Evolutionary conservation across 2,329 filamentous ascomycete genomes (phyloP).

Genomic region (Paraconiothyrium brasiliense): DNA sequence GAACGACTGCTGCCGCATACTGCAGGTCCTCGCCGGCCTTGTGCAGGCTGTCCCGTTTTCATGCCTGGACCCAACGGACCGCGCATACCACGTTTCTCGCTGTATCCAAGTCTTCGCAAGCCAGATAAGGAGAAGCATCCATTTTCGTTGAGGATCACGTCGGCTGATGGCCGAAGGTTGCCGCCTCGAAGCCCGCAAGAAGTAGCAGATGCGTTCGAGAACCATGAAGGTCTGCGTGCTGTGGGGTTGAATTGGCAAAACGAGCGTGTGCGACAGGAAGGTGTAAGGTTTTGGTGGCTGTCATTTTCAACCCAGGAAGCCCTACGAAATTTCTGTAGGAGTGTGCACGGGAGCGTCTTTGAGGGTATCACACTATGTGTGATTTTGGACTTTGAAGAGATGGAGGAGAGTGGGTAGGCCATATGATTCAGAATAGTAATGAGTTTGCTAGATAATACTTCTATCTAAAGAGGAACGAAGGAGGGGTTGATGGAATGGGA

Average conservation of each 20-base stretch:
- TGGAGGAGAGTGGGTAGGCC: background rate
- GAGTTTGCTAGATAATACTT: too few relatives aligned
- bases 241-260: conserved; percentile 13
- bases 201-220: background rate
- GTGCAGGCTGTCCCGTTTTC: background rate
- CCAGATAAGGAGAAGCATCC: background rate
- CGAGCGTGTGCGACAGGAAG: background rate
- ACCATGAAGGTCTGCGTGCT: background rate
- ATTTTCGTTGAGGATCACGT: background rate
- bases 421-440: too few relatives aligned
- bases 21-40: conserved; percentile 9
- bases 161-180: background rate
- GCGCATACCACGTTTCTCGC: background rate
- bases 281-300: conserved; percentile 12
- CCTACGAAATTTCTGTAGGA: background rate
- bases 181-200: background rate
- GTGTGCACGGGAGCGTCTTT: background rate
- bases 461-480: too few relatives aligned
- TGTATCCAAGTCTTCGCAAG: background rate
- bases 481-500: too few relatives aligned
- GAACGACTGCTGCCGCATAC: conserved; percentile 6
- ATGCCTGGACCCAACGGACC: background rate
- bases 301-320: conserved; percentile 4
- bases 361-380: background rate
- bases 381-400: conserved; percentile 3